Base-by-base conservation (phyloP, 257 asterid species). In the Petunia secreta region DNA sequence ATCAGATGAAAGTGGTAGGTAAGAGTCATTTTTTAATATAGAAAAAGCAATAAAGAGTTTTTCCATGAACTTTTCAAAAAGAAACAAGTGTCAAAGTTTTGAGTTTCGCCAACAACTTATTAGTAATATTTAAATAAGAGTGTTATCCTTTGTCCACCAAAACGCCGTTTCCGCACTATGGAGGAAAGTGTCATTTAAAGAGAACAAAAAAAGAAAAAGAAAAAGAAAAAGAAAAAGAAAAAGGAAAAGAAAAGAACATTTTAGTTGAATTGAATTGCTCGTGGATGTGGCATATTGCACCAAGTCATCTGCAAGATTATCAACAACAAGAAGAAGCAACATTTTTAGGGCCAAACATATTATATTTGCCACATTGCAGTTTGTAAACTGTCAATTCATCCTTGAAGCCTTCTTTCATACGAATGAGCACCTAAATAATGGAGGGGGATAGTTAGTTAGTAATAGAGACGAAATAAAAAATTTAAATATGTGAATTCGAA, bases 1-100 rank as follows among this genome's bases (percentile, higher is more conserved):
- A 34, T 50, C 46, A 71, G 6, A 48, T 34, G 2, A 71, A 55
- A 25, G 34, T 73, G 78, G 78, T 73, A 34, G 78, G 62, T 73
- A 73, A 50, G 62, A 57, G 43, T 57, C 3, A 50, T 73, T 50
- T 25, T 73, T 34, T 60, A 50, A 50, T 36, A 48, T 2, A 71
- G 10, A 10, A 14, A 25, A 0, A 48, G 4, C 10, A 46, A 44
- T 16, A 43, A 8, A 40, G 3, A 13, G n/a, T 8, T 1, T 40
- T 1, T 69, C 59, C 5, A 46, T 69, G 58, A 46, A 25, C 76
- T 69, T 16, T 3, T 9, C 40, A 44, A 68, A 9, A 44, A 68
- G 1, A 44, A 16, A 9, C 58, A 68, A 16, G 58, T 44, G 40
- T 8, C 15, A 1, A n/a, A 43, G 4, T 68, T 68, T 68, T 43